Base-by-base conservation (phyloP, 345 rosid species). In the Pugionium cornutum region DNA sequence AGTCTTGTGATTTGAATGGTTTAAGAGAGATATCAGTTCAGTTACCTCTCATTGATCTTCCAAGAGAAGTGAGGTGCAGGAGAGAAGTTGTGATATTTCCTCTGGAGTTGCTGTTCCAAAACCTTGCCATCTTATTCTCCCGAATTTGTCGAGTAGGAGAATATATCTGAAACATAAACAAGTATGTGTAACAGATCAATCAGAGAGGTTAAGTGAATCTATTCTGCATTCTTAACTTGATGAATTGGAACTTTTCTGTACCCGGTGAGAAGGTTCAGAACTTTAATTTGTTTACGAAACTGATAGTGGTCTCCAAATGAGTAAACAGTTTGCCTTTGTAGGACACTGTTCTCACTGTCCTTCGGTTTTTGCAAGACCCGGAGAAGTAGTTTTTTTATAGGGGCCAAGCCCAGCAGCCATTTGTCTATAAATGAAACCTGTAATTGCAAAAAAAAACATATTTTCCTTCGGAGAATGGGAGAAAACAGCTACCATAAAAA, bases 101-200 rank as follows among this genome's bases (percentile, higher is more conserved):
- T 88, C 95, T 27, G 80, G 34, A 27, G 91, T 80, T 45, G 97
- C 84, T 44, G 59, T 42, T 61, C 98, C 98, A 72, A 72, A 84
- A 55, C 98, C 98, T 74, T 88, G 92, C 98, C 98, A 92, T 81
- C 98, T 83, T 74, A 92, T 74, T 78, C 84, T 86, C 52, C 99
- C 97, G 32, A 73, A 85, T 52, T 81, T 82, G 83, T 91, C 96
- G 0, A 89, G 80, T 64, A 91, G 75, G 74, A 80, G 72, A 53
- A 83, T 75, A 47, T 92, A 92, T 69, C 96, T 91, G 82, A 29
- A 41, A 36, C 18, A n/a, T 27, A 44, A 31, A 57, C 44, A 60
- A 46, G 44, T 2, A 29, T 37, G 58, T 53, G 33, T 43, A 44
- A 32, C 11, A 33, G 47, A 41, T 31, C 35, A 1, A 32, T 55